Conservation (phyloP, 768 basidiomycete species). For the Auriculariales sp. region DNA sequence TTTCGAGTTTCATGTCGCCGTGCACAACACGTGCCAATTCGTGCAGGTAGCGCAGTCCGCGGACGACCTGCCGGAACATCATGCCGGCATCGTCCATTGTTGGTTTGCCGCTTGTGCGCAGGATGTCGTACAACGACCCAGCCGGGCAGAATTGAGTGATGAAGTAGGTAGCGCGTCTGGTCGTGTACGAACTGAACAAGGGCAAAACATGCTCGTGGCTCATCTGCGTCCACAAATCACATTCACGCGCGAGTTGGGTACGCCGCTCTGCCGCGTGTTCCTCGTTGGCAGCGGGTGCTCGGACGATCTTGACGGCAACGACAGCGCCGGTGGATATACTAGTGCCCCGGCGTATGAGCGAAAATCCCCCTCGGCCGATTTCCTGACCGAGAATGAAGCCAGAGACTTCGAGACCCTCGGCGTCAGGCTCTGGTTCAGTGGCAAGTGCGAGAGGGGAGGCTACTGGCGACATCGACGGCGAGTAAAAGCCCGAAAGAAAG, state of each 20-base stretch:
- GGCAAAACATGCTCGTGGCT: slow-evolving; percentile 81
- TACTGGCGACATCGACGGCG: slow-evolving; percentile 18
- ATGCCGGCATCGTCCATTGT: slow-evolving; percentile 69
- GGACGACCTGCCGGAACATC: slow-evolving; percentile 77
- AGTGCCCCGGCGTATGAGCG: slow-evolving; percentile 58
- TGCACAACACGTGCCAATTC: slow-evolving; percentile 66
- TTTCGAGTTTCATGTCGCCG: slow-evolving; percentile 94
- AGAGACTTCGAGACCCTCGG: slow-evolving; percentile 49
- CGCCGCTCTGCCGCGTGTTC: slow-evolving; percentile 27
- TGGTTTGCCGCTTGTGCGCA: slow-evolving; percentile 52
- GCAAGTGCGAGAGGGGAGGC: slow-evolving; percentile 9
- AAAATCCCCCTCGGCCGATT: slow-evolving; percentile 72
- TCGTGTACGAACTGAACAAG: slow-evolving; percentile 50
- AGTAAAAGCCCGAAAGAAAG: slow-evolving; percentile 51
- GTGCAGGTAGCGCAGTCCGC: slow-evolving; percentile 73
- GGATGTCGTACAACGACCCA: slow-evolving; percentile 72
- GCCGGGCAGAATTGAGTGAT: slow-evolving; percentile 75
- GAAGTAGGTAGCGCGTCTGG: slow-evolving; percentile 56
- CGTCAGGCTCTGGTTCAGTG: slow-evolving; percentile 45
- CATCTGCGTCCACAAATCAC: slow-evolving; percentile 55
- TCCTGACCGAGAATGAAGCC: slow-evolving; percentile 65
- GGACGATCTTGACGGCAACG: slow-evolving; percentile 76
- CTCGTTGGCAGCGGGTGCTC: slow-evolving; percentile 16
- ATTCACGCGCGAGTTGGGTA: slow-evolving; percentile 55
- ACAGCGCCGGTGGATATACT: slow-evolving; percentile 46